Evolutionary conservation across 2,329 filamentous ascomycete genomes (phyloP).

Genomic region (Juglanconis sp.): DNA sequence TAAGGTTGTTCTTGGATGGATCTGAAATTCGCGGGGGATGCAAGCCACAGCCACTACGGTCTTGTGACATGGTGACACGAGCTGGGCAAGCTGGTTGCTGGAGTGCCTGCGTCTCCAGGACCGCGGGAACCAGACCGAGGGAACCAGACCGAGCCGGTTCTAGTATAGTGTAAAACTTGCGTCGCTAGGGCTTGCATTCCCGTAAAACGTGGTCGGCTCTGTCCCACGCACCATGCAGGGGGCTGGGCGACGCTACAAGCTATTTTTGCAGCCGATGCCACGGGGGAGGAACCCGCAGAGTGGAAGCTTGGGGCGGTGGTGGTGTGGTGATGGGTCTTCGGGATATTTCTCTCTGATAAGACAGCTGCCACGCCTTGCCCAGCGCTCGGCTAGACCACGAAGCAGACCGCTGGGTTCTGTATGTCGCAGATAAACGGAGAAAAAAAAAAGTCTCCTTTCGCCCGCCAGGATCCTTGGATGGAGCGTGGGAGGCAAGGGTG

Average conservation of each 20-base stretch:
- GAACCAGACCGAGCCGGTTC: background rate
- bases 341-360: background rate
- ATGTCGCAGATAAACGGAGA: background rate
- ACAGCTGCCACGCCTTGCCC: background rate
- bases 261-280: background rate
- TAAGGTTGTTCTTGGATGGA: too few relatives aligned
- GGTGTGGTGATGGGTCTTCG: constrained; percentile 3
- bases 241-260: background rate
- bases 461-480: background rate
- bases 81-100: too few relatives aligned
- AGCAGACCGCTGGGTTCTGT: background rate
- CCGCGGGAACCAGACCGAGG: too few relatives aligned
- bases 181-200: constrained; percentile 1
- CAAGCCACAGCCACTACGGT: too few relatives aligned
- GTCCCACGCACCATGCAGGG: background rate
- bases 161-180: background rate
- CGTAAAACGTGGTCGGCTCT: constrained; percentile 12
- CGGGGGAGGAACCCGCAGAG: background rate
- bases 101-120: too few relatives aligned
- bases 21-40: too few relatives aligned
- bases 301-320: background rate
- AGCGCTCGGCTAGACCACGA: background rate
- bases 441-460: background rate
- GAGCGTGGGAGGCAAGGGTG: constrained; percentile 5
- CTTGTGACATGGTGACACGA: too few relatives aligned